Evolutionary conservation across 495 filamentous ascomycete genomes (phyloP), one percentile per base, ranked within the genome.

Genomic region (Penicillium steckii): DNA sequence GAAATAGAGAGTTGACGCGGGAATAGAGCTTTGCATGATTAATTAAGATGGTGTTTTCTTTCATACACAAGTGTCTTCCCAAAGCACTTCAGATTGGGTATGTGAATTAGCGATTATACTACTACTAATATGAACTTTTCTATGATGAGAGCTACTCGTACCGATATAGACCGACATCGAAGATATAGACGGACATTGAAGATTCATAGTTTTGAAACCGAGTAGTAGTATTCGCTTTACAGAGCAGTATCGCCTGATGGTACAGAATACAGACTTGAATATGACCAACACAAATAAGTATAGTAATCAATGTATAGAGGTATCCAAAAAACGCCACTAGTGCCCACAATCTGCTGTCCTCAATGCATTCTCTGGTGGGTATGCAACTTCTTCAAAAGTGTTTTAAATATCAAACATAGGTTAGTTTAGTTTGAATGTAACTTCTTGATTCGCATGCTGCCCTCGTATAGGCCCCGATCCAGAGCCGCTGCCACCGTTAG

Each of bases 401-500:
- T 41, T 41, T 48, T 26, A 4, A 23, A 41, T 38, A 19, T 45
- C 40, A 42, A 37, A 24, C n/a, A n/a, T 33, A 35, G 38, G 15
- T 48, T 17, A 15, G 37, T 49, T 56, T 60, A 74, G 46, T 51
- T 73, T 2, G 71, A 70, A 63, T 95, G 89, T 67, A 96, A 48
- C 81, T 98, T 98, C 81, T 86, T 91, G 50, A 95, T 77, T 53
- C 88, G 79, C 53, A 85, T 84, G 2, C 76, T 79, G 25, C 95
- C 94, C 68, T 97, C 94, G 59, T 96, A 99, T 37, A 97, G 70
- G 32, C 86, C 90, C 18, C 95, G 83, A 64, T 99, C 94, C 13
- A 99, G 72, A 9, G 94, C 92, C 8, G 94, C 94, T 24, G 94
- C 94, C 7, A 99, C 94, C 1, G 94, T 99, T 53, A 99, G 67